Evolutionary conservation across 164 flowering plant genomes (phyloP), one percentile per base, ranked within the genome.

Genomic region (Aristolochia californica): DNA sequence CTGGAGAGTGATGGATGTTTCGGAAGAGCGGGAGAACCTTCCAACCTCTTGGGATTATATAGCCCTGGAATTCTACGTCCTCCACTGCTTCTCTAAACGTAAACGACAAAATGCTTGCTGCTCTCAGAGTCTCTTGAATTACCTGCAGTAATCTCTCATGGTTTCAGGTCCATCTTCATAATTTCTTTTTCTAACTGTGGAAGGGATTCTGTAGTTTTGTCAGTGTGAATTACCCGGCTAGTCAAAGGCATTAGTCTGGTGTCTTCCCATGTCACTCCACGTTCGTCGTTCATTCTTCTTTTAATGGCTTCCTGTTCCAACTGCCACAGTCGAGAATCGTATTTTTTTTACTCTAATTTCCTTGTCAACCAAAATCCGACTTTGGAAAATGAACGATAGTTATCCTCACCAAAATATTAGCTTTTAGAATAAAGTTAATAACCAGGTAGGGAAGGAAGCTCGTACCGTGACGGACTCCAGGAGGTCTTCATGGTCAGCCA

Each of bases 21-120:
- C 98, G 73, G 66, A 91, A 91, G 57, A 91, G 88, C 2, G 98
- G 98, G 43, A 91, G 83, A 58, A 91, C 95, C 68, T 91, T 91
- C 98, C 98, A 91, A 14, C 98, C 98, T 70, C 73, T 85, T 0
- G 96, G 98, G 50, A 91, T 88, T 5, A 84, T 9, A 59, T 74
- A 91, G 27, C 97, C 97, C 65, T 85, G 74, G 51, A 81, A 74
- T 61, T 90, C 97, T 1, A 90, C 85, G 57, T 90, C 95, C 62
- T 85, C 67, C 0, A 87, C 88, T 1, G 95, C 93, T 74, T 90
- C 97, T 74, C 97, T 85, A 70, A 83, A 90, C 23, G 95, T 82
- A 66, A 90, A 90, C 0, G 97, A 87, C 16, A 90, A 61, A 55
- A 90, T 76, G 53, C 87, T 83, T 45, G 95, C 93, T 16, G 57